Evolutionary conservation across 2,329 filamentous ascomycete genomes (phyloP).

Genomic region (Sclerotinia nivalis): DNA sequence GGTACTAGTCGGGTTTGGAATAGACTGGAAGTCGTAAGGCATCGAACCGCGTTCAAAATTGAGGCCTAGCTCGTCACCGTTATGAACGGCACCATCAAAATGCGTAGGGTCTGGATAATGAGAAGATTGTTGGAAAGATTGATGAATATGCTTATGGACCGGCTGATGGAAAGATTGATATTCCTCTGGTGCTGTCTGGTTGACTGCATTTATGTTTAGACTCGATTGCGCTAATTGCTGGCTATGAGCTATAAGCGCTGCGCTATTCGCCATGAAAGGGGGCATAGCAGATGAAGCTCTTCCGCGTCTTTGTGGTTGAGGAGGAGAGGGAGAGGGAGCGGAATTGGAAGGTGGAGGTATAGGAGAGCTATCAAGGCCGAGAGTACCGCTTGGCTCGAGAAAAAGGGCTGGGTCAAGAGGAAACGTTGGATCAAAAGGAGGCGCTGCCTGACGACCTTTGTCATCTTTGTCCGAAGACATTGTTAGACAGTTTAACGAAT

Average conservation of each 20-base stretch:
- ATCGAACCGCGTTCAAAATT: background rate
- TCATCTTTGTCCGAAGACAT: background rate
- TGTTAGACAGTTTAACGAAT: background rate
- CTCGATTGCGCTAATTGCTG: background rate
- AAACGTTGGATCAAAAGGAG: background rate
- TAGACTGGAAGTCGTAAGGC: background rate
- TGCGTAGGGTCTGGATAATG: background rate
- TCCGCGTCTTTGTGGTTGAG: background rate
- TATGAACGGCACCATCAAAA: background rate
- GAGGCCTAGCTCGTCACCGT: background rate
- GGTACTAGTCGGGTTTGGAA: background rate
- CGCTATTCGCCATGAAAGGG: background rate
- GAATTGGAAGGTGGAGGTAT: background rate
- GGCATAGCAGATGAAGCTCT: background rate
- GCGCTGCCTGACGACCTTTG: background rate
- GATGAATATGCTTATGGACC: too few relatives aligned
- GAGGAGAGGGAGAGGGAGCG: background rate
- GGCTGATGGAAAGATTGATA: too few relatives aligned
- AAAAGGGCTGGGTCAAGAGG: too few relatives aligned
- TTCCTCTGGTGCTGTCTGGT: too few relatives aligned
- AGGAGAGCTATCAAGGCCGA: too few relatives aligned
- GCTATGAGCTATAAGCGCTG: background rate
- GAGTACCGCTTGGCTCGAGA: background rate
- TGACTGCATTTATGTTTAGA: background rate
- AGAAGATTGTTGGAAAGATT: too few relatives aligned